Conservation (phyloP, 768 basidiomycete species). For the Lentinula detonsa region DNA sequence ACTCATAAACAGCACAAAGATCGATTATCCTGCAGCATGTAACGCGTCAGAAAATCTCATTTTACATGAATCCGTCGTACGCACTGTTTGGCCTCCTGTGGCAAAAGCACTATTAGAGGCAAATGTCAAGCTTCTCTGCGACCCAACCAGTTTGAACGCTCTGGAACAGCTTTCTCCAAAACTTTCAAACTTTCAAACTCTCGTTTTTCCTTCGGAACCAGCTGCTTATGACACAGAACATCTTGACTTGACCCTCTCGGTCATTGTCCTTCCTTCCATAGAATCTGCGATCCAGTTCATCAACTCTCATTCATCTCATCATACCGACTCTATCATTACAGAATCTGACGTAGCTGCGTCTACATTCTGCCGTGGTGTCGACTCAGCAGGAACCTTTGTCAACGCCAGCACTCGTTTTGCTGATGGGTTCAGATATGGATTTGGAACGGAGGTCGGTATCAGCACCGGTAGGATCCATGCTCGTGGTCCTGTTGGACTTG, state of each 20-base stretch:
- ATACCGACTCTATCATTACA: slow-evolving; percentile 91
- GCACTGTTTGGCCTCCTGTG: slow-evolving; percentile 76
- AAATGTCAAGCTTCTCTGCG: slow-evolving; percentile 77
- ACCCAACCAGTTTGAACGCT: slow-evolving; percentile 53
- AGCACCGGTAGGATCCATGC: slow-evolving; percentile 96
- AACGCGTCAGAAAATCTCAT: slow-evolving; percentile 90
- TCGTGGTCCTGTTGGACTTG: slow-evolving; percentile 90
- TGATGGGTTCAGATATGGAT: slow-evolving; percentile 94
- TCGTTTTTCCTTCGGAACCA: slow-evolving; percentile 48
- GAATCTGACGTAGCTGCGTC: slow-evolving; percentile 62
- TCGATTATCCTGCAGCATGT: slow-evolving; percentile 93
- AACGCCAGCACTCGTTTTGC: slow-evolving; percentile 96
- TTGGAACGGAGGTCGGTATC: slow-evolving; percentile 97
- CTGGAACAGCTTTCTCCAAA: slow-evolving; percentile 33
- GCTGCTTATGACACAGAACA: slow-evolving; percentile 83
- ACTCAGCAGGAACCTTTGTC: slow-evolving; percentile 88
- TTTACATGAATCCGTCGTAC: slow-evolving; percentile 67
- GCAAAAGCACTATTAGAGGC: slow-evolving; percentile 64
- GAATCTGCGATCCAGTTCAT: slow-evolving; percentile 78
- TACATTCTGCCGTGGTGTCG: slow-evolving; percentile 81
- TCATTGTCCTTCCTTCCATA: slow-evolving; percentile 69
- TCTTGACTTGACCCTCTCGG: slow-evolving; percentile 78
- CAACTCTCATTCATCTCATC: slow-evolving; percentile 90
- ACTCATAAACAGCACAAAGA: slow-evolving; percentile 35
- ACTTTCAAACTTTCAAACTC: slow-evolving; percentile 33